Conservation (phyloP, 208 protist genomes). For the Leishmania tropica region DNA sequence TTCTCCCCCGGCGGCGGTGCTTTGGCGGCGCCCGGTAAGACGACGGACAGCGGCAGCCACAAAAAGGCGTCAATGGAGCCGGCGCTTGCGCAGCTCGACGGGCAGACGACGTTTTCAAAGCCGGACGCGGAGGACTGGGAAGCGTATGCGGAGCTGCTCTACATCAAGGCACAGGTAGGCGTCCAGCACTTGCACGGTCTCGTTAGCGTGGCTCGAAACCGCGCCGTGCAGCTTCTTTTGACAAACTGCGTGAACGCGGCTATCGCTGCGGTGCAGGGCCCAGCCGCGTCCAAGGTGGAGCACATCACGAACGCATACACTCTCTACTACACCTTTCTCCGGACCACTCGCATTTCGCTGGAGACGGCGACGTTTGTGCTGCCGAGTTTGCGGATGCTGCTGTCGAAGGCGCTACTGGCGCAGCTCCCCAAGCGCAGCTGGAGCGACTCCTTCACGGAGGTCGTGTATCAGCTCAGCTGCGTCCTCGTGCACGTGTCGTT, state of each 20-base stretch:
- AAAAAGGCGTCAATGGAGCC: conserved; percentile 11
- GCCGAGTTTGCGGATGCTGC: conserved; percentile 73
- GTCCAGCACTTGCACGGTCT: conserved; percentile 27
- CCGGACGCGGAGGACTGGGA: conserved; percentile 40
- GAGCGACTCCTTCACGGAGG: conserved; percentile 28
- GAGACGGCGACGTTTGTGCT: conserved; percentile 34
- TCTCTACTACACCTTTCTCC: conserved; percentile 40
- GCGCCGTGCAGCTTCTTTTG: conserved; percentile 39
- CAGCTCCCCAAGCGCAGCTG: conserved; percentile 31
- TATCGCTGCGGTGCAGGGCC: conserved; percentile 66
- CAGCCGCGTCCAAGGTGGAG: conserved; percentile 9
- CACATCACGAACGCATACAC: conserved; percentile 39
- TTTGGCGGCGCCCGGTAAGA: not conserved
- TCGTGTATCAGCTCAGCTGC: conserved; percentile 31
- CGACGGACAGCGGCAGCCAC: not conserved
- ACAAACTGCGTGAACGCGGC: conserved; percentile 69
- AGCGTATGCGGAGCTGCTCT: conserved; percentile 61
- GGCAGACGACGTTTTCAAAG: not conserved
- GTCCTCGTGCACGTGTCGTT: conserved; percentile 24
- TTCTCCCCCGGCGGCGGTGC: conserved; percentile 2
- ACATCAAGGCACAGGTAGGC: conserved; percentile 53
- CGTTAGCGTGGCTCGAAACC: conserved; percentile 30
- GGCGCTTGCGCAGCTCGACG: conserved; percentile 12
- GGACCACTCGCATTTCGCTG: conserved; percentile 24
- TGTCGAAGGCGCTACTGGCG: conserved; percentile 51